A percentile compares a stretch with the other conserved stretches of the same genome.
Conservation (phyloP, 2,329 filamentous ascomycete genomes). For the Aspergillus sp. region DNA sequence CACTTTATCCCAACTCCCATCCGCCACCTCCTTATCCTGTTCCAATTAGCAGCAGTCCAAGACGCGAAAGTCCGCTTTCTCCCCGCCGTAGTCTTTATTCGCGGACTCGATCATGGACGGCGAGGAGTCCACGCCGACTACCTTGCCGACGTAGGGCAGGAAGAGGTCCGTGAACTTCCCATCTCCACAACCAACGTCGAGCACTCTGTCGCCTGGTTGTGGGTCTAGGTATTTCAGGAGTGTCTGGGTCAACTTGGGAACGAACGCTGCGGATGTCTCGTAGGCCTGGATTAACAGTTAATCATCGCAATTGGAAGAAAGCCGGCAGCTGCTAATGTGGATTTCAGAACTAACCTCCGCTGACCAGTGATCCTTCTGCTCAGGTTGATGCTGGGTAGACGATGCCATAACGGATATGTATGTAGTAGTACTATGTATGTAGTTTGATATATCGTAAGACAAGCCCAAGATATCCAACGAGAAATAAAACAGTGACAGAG, state of each 20-base stretch:
- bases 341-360: slow-evolving; percentile 27
- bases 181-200: slow-evolving; percentile 67
- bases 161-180: slow-evolving; percentile 60
- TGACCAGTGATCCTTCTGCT: slow-evolving; percentile 38
- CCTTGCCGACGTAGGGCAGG: slow-evolving; percentile 47
- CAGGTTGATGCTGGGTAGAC: not conserved
- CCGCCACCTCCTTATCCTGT: slow-evolving; percentile 21
- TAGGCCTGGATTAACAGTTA: slow-evolving; percentile 50
- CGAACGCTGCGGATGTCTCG: slow-evolving; percentile 62
- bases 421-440: not conserved
- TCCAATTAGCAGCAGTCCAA: slow-evolving; percentile 39
- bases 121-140: slow-evolving; percentile 62
- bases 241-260: slow-evolving; percentile 61
- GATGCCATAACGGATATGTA: not conserved
- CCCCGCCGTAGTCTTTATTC: slow-evolving; percentile 38
- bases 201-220: slow-evolving; percentile 56
- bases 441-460: not conserved
- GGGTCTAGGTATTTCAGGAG: slow-evolving; percentile 60
- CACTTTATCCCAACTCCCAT: slow-evolving; percentile 50
- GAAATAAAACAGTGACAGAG: not conserved
- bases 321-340: no score
- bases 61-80: slow-evolving; percentile 28
- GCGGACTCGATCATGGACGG: slow-evolving; percentile 59
- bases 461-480: not conserved
- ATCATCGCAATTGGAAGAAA: no score